A percentile compares a stretch with the other conserved stretches of the same genome.
phyloP scores from a whole-genome alignment of 176 grass and related monocot species.

The Ensete ventricosum region DNA sequence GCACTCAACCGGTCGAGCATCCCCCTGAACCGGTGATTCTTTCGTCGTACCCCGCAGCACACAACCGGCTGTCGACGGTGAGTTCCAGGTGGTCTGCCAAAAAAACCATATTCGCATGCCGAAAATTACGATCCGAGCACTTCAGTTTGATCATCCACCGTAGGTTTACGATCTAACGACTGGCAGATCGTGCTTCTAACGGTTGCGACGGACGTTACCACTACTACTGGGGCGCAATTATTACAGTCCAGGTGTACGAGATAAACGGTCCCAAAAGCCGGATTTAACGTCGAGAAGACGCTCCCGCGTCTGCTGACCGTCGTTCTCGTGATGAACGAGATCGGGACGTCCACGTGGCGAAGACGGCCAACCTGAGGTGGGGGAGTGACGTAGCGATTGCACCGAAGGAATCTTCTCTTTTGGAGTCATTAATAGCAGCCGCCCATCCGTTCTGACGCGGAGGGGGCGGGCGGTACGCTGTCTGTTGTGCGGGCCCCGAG shows the following conservation, averaged over 20 bases:
- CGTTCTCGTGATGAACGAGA: not conserved
- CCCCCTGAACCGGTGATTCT: too few species aligned
- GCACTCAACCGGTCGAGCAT: too few species aligned
- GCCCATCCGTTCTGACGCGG: too few species aligned
- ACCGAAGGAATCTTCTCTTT: constrained; percentile 14
- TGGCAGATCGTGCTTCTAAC: not conserved
- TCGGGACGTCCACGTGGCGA: not conserved
- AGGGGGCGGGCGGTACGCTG: not conserved
- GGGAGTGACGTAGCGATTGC: not conserved
- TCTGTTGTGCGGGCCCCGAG: not conserved
- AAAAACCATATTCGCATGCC: not conserved
- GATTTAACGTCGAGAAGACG: not conserved
- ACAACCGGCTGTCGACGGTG: too few species aligned
- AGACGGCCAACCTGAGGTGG: too few species aligned
- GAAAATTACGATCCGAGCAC: not conserved
- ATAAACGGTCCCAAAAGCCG: not conserved
- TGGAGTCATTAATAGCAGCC: not conserved
- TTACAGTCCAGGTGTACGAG: not conserved
- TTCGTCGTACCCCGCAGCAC: too few species aligned
- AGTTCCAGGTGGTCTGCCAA: not conserved
- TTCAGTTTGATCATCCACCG: not conserved
- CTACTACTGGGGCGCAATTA: not conserved
- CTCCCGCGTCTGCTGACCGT: not conserved
- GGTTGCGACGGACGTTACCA: not conserved
- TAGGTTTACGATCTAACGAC: not conserved